Conservation (phyloP, 805 yeast genomes). For the Starmera dryadoides region DNA sequence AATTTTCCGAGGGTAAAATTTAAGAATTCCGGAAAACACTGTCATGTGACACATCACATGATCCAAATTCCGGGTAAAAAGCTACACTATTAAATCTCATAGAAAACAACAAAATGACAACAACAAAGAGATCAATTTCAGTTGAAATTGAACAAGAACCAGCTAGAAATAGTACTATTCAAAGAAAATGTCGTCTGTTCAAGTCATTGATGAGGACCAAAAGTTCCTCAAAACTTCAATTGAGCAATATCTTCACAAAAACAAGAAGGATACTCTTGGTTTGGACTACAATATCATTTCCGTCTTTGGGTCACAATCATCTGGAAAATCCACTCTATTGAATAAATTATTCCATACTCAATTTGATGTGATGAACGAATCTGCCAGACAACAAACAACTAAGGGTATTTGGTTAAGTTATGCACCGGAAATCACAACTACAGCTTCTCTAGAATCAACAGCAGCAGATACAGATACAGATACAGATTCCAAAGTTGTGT, state of each 20-base stretch:
- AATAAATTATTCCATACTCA: slow-evolving; percentile 79
- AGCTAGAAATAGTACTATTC: too few species aligned
- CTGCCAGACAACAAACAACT: slow-evolving; percentile 82
- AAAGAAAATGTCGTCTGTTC: slow-evolving; percentile 32
- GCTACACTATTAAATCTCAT: too few species aligned
- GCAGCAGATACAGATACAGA: too few species aligned
- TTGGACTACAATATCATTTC: slow-evolving; percentile 83
- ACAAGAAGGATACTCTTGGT: slow-evolving; percentile 40
- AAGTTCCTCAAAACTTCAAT: slow-evolving; percentile 27
- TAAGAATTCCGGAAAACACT: too few species aligned
- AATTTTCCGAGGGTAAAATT: too few species aligned
- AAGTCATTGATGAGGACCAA: slow-evolving; percentile 47
- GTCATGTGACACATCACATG: too few species aligned
- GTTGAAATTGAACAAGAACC: too few species aligned
- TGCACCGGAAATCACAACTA: slow-evolving; percentile 31
- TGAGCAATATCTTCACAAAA: slow-evolving; percentile 23
- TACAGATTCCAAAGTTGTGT: too few species aligned
- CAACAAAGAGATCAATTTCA: too few species aligned
- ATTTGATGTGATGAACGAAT: slow-evolving; percentile 92
- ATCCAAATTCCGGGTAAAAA: too few species aligned
- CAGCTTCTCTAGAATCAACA: too few species aligned
- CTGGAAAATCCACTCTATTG: slow-evolving; percentile 91
- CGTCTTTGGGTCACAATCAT: slow-evolving; percentile 95
- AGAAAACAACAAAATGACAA: too few species aligned
- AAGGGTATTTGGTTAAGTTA: slow-evolving; percentile 76